A percentile compares a stretch with the other conserved stretches of the same genome.
phyloP scores from a whole-genome alignment of 140 eudicot species.

The Bidens hawaiensis region DNA sequence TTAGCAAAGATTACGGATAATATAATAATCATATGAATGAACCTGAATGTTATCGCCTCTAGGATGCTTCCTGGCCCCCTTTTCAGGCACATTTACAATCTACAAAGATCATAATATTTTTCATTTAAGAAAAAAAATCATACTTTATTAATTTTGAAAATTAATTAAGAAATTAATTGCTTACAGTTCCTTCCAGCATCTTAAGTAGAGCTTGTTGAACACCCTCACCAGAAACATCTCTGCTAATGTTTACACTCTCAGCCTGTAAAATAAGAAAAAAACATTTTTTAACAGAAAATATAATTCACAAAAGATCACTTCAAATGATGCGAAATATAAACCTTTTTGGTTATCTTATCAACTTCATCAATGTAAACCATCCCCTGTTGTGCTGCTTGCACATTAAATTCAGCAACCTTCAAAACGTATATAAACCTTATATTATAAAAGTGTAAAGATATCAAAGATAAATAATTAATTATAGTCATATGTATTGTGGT shows the following conservation, averaged over 20 bases:
- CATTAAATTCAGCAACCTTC: constrained; percentile 85
- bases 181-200: constrained; percentile 98
- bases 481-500: not conserved
- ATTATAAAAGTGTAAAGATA: not conserved
- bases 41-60: constrained; percentile 88
- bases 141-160: not conserved
- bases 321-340: constrained; percentile 20
- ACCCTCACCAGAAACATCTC: constrained; percentile 98
- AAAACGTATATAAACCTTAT: constrained; percentile 21
- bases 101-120: constrained; percentile 26
- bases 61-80: constrained; percentile 95
- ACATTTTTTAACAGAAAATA: too few relatives aligned
- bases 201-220: constrained; percentile 96
- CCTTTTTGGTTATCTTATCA: constrained; percentile 97
- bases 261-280: constrained; percentile 47
- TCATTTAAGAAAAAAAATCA: not conserved
- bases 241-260: constrained; percentile 78
- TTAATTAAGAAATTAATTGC: constrained; percentile 21
- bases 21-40: constrained; percentile 2
- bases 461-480: not conserved
- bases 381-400: constrained; percentile 98
- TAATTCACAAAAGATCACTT: not conserved
- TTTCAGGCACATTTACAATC: constrained; percentile 92
- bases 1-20: too few relatives aligned
- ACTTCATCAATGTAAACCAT: constrained; percentile 96